Evolutionary conservation across 257 asterid genomes (phyloP).

Genomic region (Henckelia pumila): DNA sequence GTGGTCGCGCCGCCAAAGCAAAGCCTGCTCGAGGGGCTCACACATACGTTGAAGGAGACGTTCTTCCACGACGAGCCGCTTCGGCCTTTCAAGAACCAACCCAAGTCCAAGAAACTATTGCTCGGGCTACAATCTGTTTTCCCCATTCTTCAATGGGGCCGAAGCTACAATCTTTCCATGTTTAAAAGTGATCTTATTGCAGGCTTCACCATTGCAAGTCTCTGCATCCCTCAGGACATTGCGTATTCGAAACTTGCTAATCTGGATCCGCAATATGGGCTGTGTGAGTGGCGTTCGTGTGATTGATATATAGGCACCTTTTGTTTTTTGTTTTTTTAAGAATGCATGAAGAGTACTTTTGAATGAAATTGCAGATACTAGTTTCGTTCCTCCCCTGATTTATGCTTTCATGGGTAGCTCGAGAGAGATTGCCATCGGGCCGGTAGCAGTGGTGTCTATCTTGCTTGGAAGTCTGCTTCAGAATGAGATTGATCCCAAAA

Average conservation of each 20-base stretch:
- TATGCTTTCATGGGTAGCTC: conserved; percentile 87
- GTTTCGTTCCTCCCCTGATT: conserved; percentile 77
- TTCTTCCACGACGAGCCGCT: conserved; percentile 72
- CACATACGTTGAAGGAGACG: conserved; percentile 52
- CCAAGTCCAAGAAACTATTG: conserved; percentile 28
- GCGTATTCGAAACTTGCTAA: conserved; percentile 71
- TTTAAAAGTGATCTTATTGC: conserved; percentile 70
- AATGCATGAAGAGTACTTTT: not conserved
- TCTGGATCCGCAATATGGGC: conserved; percentile 66
- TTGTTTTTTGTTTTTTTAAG: too few relatives aligned
- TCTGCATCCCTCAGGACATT: conserved; percentile 89
- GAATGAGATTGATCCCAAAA: conserved; percentile 53
- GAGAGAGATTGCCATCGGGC: conserved; percentile 82
- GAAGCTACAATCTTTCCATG: conserved; percentile 45
- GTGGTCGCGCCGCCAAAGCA: conserved; percentile 64
- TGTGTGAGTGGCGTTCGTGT: conserved; percentile 48
- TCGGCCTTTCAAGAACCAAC: conserved; percentile 53
- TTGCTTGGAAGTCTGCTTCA: conserved; percentile 66
- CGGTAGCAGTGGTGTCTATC: conserved; percentile 82
- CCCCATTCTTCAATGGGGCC: conserved; percentile 76
- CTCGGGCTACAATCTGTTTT: conserved; percentile 52
- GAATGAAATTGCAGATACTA: conserved; percentile 45
- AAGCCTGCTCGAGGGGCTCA: conserved; percentile 43
- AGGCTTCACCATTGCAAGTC: conserved; percentile 83
- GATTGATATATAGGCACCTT: too few relatives aligned